Conservation (phyloP, 495 filamentous ascomycete genomes). For the Daldinia grandis region DNA sequence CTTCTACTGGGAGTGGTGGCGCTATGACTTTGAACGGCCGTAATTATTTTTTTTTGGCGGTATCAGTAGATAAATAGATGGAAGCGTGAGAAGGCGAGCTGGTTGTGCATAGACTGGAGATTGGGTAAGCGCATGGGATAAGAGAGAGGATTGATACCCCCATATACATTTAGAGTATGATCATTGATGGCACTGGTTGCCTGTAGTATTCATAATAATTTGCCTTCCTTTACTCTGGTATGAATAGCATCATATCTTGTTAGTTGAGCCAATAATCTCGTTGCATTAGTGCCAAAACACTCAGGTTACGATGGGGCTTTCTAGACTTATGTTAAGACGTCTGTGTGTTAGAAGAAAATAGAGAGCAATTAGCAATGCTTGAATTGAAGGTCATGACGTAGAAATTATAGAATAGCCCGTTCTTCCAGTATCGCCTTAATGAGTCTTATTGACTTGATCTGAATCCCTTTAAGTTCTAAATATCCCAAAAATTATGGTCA, state of each 20-base stretch:
- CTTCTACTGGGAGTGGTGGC: not conserved
- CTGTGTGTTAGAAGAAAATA: not conserved
- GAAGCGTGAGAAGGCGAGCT: not conserved
- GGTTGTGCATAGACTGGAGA: slow-evolving; percentile 4
- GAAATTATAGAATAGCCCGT: not conserved
- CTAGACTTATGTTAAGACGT: too few relatives aligned
- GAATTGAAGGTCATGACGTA: slow-evolving; percentile 13
- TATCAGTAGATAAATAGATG: not conserved
- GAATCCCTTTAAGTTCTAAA: not conserved
- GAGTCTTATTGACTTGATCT: slow-evolving; percentile 10
- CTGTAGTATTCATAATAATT: not conserved
- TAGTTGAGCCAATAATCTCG: too few relatives aligned
- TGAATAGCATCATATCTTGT: too few relatives aligned
- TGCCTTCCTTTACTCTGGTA: not conserved
- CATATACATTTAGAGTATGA: slow-evolving; percentile 25
- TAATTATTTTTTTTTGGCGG: not conserved
- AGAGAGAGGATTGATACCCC: slow-evolving; percentile 34
- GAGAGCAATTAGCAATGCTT: not conserved
- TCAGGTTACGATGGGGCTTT: too few relatives aligned
- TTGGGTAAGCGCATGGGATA: not conserved
- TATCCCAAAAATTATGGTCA: not conserved
- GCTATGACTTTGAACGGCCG: not conserved
- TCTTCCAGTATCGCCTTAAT: not conserved
- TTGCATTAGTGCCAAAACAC: too few relatives aligned
- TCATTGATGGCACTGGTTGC: slow-evolving; percentile 10